Base-by-base conservation (phyloP, 371 early-diverging fungal genomes). In the Rhizopus arrhizus region DNA sequence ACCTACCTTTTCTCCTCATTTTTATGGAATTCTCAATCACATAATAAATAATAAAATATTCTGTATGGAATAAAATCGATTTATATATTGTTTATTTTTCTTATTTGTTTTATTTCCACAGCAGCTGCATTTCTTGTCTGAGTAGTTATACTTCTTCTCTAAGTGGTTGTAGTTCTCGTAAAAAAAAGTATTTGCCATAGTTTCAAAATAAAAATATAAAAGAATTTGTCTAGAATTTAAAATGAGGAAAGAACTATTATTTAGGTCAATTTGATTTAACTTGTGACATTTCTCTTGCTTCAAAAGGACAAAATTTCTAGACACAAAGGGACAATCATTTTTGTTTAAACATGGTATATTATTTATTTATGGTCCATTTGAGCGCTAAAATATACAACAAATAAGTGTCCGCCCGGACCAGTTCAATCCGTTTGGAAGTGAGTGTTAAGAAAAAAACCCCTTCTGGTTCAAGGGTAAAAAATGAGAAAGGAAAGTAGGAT, bases 171-270 rank as follows among this genome's bases (percentile, higher is more conserved):
- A 47, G 22, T 16, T 47, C 6, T 47, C 47, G 47, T 47, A 47
- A 47, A 47, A 47, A 47, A 47, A 47, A 47, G 28, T 16, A 47
- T 47, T 47, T 47, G 47, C 28, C 47, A 47, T 47, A 47, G 5
- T 47, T 47, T 47, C 47, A 22, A 47, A 16, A 47, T 22, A 47
- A 47, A 47, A 47, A 16, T 16, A 47, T 22, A 47, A 47, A 47
- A 47, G 47, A 47, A 47, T n/a, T 47, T 47, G 47, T 47, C 28
- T 47, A 47, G 47, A 47, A 16, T 47, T 47, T 47, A 47, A 47
- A 47, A 16, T 47, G 47, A 47, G 22, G 28, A 47, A 47, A 22
- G 47, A 47, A 47, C 9, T 49, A 32, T 22, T 49, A 49, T 29
- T 32, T 12, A 49, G 16, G 36, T 36, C 36, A 36, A 36, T 36